Evolutionary conservation across 73 alveolate species (phyloP), one percentile per base, ranked within the genome.

Genomic region (Halteria grandinella): DNA sequence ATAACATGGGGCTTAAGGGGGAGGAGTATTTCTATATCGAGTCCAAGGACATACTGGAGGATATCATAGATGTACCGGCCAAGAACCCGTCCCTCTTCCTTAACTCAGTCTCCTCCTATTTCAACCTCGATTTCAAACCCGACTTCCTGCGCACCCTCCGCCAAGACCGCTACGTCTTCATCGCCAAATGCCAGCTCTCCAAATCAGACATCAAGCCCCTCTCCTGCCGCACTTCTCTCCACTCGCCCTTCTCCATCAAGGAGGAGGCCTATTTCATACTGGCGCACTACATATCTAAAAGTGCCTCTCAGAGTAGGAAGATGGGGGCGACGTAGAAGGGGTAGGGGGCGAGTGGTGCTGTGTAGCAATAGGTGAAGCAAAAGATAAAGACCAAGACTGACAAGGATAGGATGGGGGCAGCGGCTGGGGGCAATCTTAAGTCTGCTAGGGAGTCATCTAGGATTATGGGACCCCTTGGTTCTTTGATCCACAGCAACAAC

Each of bases 11-110:
- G 3, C 43, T 70, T 1, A 70, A 33, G 33, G 40, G 39, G 25
- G 69, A 70, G 25, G 83, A 70, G 36, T 32, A 48, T 45, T 15
- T 32, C 41, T 70, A 70, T 36, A 41, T 70, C 12, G 72, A 75
- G 34, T n/a, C 55, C 23, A 75, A 58, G 37, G 69, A 75, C 34
- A 57, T 75, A 3, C 37, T 75, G 10, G 87, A 75, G 21, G 87
- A 75, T 23, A 75, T 75, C 41, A 40, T 75, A 2, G 55, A 44
- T 20, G 76, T 63, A 8, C 76, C 87, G 1, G 25, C 41, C 18
- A 75, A 66, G 44, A 40, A 28, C 20, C 93, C 93, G 11, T 50
- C 69, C n/a, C 69, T 44, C 1, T 83, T 75, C 48, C 54, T 83
- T n/a, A 84, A 83, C 31, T 78, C 85, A 18, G 58, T 83, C 28